phyloP scores from a whole-genome alignment of 306 rosid species.

The Erythrophleum fordii region DNA sequence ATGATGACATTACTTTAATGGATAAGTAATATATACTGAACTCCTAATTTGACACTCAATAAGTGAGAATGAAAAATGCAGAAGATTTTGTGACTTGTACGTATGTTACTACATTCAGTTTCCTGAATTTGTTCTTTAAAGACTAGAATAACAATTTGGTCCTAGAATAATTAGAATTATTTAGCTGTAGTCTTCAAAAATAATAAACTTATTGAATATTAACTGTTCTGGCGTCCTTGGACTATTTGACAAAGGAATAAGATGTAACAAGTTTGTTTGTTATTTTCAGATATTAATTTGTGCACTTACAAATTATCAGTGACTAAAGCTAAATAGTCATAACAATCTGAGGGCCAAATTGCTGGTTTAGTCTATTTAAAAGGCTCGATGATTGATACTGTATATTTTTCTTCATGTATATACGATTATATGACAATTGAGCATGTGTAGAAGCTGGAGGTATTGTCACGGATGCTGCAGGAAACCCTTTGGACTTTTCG shows the following conservation, averaged over 20 bases:
- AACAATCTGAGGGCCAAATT: not conserved
- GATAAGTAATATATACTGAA: not conserved
- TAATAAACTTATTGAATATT: not conserved
- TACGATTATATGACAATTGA: slow-evolving; percentile 24
- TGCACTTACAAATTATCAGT: not conserved
- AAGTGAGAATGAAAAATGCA: not conserved
- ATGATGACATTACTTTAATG: not conserved
- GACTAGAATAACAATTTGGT: not conserved
- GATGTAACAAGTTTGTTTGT: too few species aligned
- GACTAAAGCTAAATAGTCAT: not conserved
- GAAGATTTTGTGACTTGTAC: too few species aligned
- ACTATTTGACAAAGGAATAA: not conserved
- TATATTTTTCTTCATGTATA: slow-evolving; percentile 3
- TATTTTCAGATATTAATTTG: not conserved
- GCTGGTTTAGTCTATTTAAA: not conserved
- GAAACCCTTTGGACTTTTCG: slow-evolving; percentile 87
- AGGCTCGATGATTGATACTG: slow-evolving; percentile 4
- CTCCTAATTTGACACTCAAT: not conserved
- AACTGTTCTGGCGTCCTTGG: not conserved
- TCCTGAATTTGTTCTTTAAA: not conserved
- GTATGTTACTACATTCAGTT: not conserved
- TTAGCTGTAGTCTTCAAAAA: not conserved
- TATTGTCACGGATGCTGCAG: slow-evolving; percentile 76
- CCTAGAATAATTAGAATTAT: not conserved
- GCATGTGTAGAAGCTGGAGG: slow-evolving; percentile 89